Conservation (phyloP, 1,139 yeast species). For the Sugiyamaella castrensis region DNA sequence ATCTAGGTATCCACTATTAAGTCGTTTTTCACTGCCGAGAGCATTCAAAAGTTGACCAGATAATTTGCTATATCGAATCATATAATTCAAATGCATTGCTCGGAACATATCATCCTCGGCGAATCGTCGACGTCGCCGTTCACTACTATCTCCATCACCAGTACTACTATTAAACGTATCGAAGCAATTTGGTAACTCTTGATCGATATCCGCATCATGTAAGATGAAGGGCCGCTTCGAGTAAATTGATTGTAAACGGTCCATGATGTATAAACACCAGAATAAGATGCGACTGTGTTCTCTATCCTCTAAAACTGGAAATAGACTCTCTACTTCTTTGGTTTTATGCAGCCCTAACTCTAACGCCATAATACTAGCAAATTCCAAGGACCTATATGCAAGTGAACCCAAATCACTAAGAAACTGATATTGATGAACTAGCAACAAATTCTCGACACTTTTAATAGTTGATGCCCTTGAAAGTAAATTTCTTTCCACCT, state of each 20-base stretch:
- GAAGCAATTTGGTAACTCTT: conserved; percentile 20
- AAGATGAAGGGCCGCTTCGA: conserved; percentile 26
- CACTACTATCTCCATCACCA: not conserved
- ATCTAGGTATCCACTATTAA: not conserved
- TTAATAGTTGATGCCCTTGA: conserved; percentile 20
- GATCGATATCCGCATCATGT: conserved; percentile 26
- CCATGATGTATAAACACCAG: conserved; percentile 29
- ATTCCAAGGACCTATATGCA: conserved; percentile 26
- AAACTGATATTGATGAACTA: conserved; percentile 29
- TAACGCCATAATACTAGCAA: conserved; percentile 24
- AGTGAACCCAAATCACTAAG: conserved; percentile 25
- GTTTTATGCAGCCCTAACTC: conserved; percentile 27
- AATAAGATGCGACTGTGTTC: conserved; percentile 24
- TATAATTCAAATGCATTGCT: conserved; percentile 23
- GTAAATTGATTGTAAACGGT: conserved; percentile 25
- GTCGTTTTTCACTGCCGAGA: not conserved
- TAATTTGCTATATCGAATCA: conserved; percentile 25
- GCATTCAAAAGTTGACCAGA: conserved; percentile 18
- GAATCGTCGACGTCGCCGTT: not conserved
- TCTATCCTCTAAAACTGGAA: conserved; percentile 17
- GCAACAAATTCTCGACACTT: conserved; percentile 17
- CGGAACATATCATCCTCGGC: conserved; percentile 23
- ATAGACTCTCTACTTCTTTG: conserved; percentile 18
- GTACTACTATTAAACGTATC: not conserved
- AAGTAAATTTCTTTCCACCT: conserved; percentile 16